phyloP scores from a whole-genome alignment of 306 rosid species.

The Cicer yamashitae region DNA sequence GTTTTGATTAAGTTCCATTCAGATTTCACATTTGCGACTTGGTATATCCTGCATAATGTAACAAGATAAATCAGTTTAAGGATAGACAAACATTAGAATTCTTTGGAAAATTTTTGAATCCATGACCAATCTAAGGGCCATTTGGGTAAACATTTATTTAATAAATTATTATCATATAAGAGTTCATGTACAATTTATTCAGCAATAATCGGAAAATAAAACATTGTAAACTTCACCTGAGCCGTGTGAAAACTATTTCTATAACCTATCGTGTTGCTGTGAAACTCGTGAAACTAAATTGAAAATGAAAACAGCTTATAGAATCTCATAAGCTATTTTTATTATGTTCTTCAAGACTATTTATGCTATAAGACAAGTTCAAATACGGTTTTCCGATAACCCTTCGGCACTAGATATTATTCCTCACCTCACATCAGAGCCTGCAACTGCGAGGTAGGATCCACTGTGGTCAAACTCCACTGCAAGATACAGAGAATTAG shows the following conservation, averaged over 20 bases:
- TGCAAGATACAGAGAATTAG: slow-evolving; percentile 54
- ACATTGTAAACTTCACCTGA: not conserved
- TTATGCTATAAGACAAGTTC: not conserved
- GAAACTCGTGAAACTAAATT: not conserved
- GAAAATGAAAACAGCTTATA: slow-evolving; percentile 1
- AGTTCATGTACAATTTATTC: not conserved
- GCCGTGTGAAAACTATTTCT: not conserved
- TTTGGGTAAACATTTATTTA: not conserved
- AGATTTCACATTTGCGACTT: slow-evolving; percentile 89
- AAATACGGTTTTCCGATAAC: not conserved
- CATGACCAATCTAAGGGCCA: not conserved
- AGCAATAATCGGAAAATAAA: not conserved
- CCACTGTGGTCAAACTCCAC: slow-evolving; percentile 98
- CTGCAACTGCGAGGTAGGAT: slow-evolving; percentile 88
- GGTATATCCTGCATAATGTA: slow-evolving; percentile 79
- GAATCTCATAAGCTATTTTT: not conserved
- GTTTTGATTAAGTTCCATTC: slow-evolving; percentile 97
- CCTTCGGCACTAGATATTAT: not conserved
- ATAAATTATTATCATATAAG: not conserved
- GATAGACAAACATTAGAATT: slow-evolving; percentile 6
- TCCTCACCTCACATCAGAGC: slow-evolving; percentile 89
- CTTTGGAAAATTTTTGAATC: not conserved
- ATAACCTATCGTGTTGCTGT: not conserved
- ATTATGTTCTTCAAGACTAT: not conserved
- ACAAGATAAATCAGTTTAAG: slow-evolving; percentile 42